Conservation (phyloP, 228 moss, liverwort and hornwort genomes). For the Sphagnum magellanicum region DNA sequence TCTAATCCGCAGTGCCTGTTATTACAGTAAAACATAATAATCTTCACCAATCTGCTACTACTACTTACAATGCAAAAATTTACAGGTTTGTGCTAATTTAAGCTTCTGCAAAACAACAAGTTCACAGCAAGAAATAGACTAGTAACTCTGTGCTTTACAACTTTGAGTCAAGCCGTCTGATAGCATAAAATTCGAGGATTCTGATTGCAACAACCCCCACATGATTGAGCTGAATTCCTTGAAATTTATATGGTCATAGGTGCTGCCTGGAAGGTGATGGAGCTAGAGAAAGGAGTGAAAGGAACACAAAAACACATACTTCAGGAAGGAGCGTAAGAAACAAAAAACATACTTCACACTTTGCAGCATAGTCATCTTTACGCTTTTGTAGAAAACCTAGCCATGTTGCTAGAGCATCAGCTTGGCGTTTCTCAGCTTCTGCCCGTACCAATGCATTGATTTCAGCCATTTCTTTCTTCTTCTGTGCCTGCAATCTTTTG, state of each 20-base stretch:
- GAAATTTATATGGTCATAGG: too few species aligned
- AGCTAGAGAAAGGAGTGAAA: too few species aligned
- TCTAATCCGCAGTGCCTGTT: background rate
- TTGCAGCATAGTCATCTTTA: conserved; percentile 29
- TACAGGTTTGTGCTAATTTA: background rate
- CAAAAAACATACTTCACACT: conserved; percentile 11
- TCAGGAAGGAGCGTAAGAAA: too few species aligned
- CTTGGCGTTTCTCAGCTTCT: conserved; percentile 16
- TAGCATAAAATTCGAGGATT: too few species aligned
- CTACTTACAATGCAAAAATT: background rate
- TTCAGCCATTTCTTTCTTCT: conserved; percentile 1
- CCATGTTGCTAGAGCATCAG: background rate
- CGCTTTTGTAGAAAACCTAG: conserved; percentile 25
- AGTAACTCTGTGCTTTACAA: too few species aligned
- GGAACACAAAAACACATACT: too few species aligned
- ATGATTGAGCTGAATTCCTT: too few species aligned
- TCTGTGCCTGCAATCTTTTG: background rate
- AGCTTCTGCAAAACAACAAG: background rate
- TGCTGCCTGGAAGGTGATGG: too few species aligned
- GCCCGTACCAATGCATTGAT: background rate
- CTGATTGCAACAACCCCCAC: too few species aligned
- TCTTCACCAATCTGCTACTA: background rate
- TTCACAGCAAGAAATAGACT: too few species aligned
- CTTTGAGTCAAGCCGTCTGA: too few species aligned
- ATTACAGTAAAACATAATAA: background rate